Percentiles rank a stretch among this genome's conserved stretches.
phyloP scores from a whole-genome alignment of 2,329 filamentous ascomycete species.

The Teratosphaeria zuluensis region DNA sequence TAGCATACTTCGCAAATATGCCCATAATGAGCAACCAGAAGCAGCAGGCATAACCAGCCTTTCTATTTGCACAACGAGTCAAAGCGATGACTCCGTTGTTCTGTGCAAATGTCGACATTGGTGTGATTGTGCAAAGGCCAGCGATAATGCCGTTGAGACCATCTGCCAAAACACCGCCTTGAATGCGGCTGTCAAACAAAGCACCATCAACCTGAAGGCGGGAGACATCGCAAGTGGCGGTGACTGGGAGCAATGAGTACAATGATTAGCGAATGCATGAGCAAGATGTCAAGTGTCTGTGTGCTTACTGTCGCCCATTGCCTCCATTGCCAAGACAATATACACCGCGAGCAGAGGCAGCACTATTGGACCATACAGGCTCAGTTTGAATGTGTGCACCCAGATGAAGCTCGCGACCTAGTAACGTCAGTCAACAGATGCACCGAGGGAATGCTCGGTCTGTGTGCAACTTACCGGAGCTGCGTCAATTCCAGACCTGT shows the following conservation, averaged over 20 bases:
- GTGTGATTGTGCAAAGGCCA: conserved; percentile 68
- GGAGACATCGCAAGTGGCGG: conserved; percentile 72
- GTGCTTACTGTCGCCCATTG: conserved; percentile 41
- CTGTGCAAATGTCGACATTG: conserved; percentile 72
- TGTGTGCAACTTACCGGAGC: conserved; percentile 44
- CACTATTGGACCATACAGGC: conserved; percentile 63
- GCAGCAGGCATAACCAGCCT: conserved; percentile 68
- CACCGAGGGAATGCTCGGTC: not conserved
- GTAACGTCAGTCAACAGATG: too few relatives aligned
- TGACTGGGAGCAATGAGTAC: conserved; percentile 47
- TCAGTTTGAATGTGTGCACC: conserved; percentile 66
- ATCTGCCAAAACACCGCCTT: conserved; percentile 70
- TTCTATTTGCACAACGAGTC: conserved; percentile 71
- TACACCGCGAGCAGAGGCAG: conserved; percentile 54
- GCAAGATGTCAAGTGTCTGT: not conserved
- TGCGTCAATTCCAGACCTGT: conserved; percentile 57
- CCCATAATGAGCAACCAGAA: conserved; percentile 73
- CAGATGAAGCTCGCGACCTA: conserved; percentile 60
- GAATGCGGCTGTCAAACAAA: conserved; percentile 65
- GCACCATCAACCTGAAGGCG: conserved; percentile 62
- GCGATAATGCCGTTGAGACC: conserved; percentile 67
- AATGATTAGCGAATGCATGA: not conserved
- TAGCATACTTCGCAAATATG: conserved; percentile 56
- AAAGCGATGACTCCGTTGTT: conserved; percentile 80
- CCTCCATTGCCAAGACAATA: conserved; percentile 67